Evolutionary conservation across 73 alveolate species (phyloP), one percentile per base, ranked within the genome.

Genomic region (Paraurostyla sp.): DNA sequence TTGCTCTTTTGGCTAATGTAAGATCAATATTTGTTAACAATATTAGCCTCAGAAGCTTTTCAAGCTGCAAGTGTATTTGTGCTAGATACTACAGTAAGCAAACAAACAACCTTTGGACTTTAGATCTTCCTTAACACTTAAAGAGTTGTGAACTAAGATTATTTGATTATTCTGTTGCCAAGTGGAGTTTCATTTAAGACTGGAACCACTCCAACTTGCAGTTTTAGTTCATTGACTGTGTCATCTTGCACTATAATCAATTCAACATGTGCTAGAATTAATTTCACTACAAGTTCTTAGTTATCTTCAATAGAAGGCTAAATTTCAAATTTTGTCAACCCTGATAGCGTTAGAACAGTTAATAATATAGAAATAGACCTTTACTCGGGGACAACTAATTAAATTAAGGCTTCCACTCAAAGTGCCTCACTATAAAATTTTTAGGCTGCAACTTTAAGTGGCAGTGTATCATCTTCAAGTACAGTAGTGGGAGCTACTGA

Each of bases 311-410:
- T 78, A 2, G 80, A 78, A 29, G 89, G 89, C 60, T 32, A 54
- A 35, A 78, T 78, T 78, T 51, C 89, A 51, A 78, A 78, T 51
- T 78, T 78, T 35, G 29, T 51, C 0, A 78, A 78, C 40, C 89
- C 89, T 29, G 78, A 78, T 36, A 43, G 75, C 40, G 69, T 78
- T 20, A 49, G 60, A 22, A 33, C 63, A 3, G 40, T 78, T 22
- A 13, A 54, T 9, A 51, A 29, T 32, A 78, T 78, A 29, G 54
- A 49, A 45, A 2, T 49, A 20, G 4, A 58, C 20, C 40, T 78
- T 4, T 73, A 48, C 35, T 49, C 58, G 35, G 50, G 78, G 25
- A 33, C 59, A 25, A 49, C 68, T 32, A 25, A n/a, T 4, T 29
- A 41, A 7, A 35, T 51, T 15, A 54, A 51, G 32, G 89, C 78